Percentiles rank a stretch among this genome's conserved stretches.
Evolutionary conservation across 2,329 filamentous ascomycete genomes (phyloP).

Genomic region (Rutstroemia sp.): DNA sequence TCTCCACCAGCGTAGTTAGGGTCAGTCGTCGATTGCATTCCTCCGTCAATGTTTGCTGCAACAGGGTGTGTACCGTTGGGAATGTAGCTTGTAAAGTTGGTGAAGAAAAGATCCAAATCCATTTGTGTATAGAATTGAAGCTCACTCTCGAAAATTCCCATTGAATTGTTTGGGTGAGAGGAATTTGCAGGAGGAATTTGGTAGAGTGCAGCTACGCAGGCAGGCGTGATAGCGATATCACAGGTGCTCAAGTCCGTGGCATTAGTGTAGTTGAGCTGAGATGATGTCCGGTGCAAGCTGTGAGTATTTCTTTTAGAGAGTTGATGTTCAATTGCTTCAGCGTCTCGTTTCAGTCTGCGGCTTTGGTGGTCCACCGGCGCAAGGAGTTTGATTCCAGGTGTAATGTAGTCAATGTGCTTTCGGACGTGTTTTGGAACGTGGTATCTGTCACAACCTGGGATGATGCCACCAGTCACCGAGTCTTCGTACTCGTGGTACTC

Average conservation of each 20-base stretch:
- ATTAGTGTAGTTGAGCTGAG: slow-evolving; percentile 10
- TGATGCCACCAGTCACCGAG: slow-evolving; percentile 23
- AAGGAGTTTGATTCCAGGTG: slow-evolving; percentile 36
- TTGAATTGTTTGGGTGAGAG: slow-evolving; percentile 24
- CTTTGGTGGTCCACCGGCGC: slow-evolving; percentile 32
- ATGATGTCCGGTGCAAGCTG: neutral
- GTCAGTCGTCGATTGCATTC: slow-evolving; percentile 25
- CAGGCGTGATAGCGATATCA: slow-evolving; percentile 20
- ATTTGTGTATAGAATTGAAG: slow-evolving; percentile 31
- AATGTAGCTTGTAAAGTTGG: slow-evolving; percentile 24
- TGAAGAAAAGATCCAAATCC: slow-evolving; percentile 32
- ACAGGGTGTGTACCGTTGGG: slow-evolving; percentile 28
- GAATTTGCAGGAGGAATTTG: slow-evolving; percentile 24
- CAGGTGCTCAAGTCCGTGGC: slow-evolving; percentile 38
- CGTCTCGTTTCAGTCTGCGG: slow-evolving; percentile 10
- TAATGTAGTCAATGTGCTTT: slow-evolving; percentile 45
- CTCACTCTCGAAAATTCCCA: slow-evolving; percentile 34
- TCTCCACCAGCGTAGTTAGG: slow-evolving; percentile 26
- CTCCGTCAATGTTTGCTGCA: slow-evolving; percentile 32
- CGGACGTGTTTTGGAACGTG: slow-evolving; percentile 40
- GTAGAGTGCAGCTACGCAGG: slow-evolving; percentile 29
- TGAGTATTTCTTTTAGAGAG: slow-evolving; percentile 5
- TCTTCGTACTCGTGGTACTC: slow-evolving; percentile 39
- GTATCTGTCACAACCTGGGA: slow-evolving; percentile 32
- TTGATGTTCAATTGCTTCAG: neutral